A percentile compares a stretch with the other conserved stretches of the same genome.
phyloP scores from a whole-genome alignment of 164 flowering plant genomes.

The Dillenia turbinata region DNA sequence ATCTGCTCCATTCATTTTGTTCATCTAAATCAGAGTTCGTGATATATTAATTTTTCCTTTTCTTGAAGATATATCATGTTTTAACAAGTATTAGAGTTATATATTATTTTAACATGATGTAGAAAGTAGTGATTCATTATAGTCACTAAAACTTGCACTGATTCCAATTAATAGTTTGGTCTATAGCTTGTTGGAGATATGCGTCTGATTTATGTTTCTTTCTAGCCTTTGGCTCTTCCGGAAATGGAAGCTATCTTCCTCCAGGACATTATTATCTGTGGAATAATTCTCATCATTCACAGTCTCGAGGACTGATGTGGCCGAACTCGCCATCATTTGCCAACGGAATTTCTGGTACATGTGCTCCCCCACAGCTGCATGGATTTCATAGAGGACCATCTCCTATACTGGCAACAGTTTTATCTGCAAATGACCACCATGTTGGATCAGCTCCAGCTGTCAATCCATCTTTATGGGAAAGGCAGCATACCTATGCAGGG shows the following conservation, averaged over 20 bases:
- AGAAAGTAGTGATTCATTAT: too few relatives aligned
- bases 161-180: too few relatives aligned
- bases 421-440: slow-evolving; percentile 55
- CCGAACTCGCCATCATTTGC: slow-evolving; percentile 65
- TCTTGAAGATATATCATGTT: too few relatives aligned
- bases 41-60: too few relatives aligned
- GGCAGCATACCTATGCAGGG: slow-evolving; percentile 48
- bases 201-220: slow-evolving; percentile 1
- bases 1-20: too few relatives aligned
- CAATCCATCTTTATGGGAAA: slow-evolving; percentile 76
- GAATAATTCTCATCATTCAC: slow-evolving; percentile 49
- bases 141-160: too few relatives aligned
- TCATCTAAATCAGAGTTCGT: too few relatives aligned
- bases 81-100: too few relatives aligned
- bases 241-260: slow-evolving; percentile 51
- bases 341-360: slow-evolving; percentile 41
- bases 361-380: slow-evolving; percentile 34
- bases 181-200: too few relatives aligned
- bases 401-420: slow-evolving; percentile 47
- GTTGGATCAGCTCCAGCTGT: slow-evolving; percentile 85
- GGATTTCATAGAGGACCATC: slow-evolving; percentile 37
- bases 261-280: slow-evolving; percentile 55
- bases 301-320: slow-evolving; percentile 58
- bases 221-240: slow-evolving; percentile 39
- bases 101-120: too few relatives aligned